A percentile compares a stretch with the other conserved stretches of the same genome.
These are phyloP conservation scores for Phoma sp. DNA, from an alignment of 2,329 filamentous ascomycete genomes.

Conservation along the genomic window DNA sequence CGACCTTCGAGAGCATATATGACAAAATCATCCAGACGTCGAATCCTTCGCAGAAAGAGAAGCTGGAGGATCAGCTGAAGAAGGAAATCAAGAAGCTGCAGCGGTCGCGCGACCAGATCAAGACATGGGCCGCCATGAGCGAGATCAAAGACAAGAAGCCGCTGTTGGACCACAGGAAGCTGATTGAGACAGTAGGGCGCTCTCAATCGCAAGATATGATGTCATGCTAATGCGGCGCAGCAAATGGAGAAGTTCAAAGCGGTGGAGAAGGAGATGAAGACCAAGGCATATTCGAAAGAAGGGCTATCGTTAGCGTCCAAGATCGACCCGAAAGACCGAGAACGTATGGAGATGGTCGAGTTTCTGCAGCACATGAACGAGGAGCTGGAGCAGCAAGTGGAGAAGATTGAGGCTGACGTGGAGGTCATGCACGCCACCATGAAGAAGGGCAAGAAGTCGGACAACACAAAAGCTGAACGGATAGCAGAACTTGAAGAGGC, in stretches of 20 bases:
- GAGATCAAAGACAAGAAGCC: constrained; percentile 99
- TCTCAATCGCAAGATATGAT: constrained; percentile 11
- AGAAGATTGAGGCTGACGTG: constrained; percentile 87
- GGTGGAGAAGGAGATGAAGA: constrained; percentile 99
- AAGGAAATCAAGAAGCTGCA: constrained; percentile 99
- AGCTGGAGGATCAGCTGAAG: constrained; percentile 96
- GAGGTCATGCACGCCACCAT: constrained; percentile 84
- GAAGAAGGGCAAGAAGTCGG: constrained; percentile 91
- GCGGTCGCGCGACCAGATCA: constrained; percentile 96
- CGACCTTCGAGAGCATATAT: constrained; percentile 92
- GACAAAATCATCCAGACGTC: constrained; percentile 95
- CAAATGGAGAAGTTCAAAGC: constrained; percentile 99
- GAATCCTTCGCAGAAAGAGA: constrained; percentile 96
- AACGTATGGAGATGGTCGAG: constrained; percentile 85
- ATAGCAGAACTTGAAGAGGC: constrained; percentile 83
- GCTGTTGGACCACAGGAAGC: constrained; percentile 87
- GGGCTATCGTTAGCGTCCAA: constrained; percentile 89
- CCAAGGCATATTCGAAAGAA: constrained; percentile 98
- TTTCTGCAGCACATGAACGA: constrained; percentile 89
- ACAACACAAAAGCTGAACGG: constrained; percentile 80
- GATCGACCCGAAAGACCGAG: constrained; percentile 96
- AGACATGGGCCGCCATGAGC: constrained; percentile 97
- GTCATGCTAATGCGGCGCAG: constrained; percentile 58
- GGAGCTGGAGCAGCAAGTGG: constrained; percentile 91
- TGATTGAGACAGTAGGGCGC: constrained; percentile 88